Evolutionary conservation across 2,329 filamentous ascomycete genomes (phyloP), one percentile per base, ranked within the genome.

Genomic region (Simplicillium sp.): DNA sequence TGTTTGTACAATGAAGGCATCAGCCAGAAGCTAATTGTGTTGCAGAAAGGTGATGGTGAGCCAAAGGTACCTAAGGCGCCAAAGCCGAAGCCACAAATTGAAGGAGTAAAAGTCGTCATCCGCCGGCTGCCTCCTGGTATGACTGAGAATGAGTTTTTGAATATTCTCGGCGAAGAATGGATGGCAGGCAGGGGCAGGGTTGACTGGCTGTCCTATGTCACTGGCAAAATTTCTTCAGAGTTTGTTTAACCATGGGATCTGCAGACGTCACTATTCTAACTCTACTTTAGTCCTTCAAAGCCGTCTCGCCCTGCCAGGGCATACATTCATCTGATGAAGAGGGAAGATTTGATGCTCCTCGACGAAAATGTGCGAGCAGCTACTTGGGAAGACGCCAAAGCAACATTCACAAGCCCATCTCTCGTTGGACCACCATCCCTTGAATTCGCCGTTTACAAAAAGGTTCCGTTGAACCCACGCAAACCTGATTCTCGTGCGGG

Each of bases 101-200:
- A 80, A 42, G 84, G 86, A 44, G 75, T 94, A 54, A 97, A 97
- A 68, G 73, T 95, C 11, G 71, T 94, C 17, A 71, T 96, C 41
- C 80, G 94, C 39, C 77, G 90, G 43, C 74, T 98, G 4, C 87
- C 92, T 9, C 89, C 92, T 2, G 87, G 84, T 8, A 71, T 98
- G 58, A 94, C 85, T 0, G 76, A 86, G 54, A 62, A 72, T 1
- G 92, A 98, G 54, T 90, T 94, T 47, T 70, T 80, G 52, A 61
- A 66, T 12, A 71, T 80, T 8, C 59, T 96, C 11, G 89, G 88
- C 4, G 73, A 81, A 2, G 82, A 88, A 37, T 97, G 90, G 90
- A 84, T 80, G 53, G 53, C 75, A 3, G 85, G 84, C n/a, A 76
- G 75, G 37, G 87, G 87, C 28, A 92, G 82, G 56, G 78, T 94